Percentiles rank a stretch among this genome's conserved stretches.
These are phyloP conservation scores for Cytospora schulzeri DNA, from an alignment of 2,329 filamentous ascomycete genomes.

Conservation along the genomic window DNA sequence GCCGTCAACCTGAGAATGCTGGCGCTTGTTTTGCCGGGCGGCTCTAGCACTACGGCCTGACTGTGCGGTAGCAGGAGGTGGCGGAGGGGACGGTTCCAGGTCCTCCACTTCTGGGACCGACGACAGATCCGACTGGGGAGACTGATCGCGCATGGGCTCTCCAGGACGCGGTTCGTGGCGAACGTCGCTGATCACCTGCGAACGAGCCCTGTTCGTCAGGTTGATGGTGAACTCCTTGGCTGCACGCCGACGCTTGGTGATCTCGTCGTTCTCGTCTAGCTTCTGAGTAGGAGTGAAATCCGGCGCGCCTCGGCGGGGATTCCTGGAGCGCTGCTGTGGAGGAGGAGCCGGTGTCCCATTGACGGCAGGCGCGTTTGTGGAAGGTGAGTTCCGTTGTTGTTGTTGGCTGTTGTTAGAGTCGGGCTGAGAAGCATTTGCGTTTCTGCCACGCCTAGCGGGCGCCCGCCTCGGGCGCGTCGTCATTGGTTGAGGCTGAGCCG, in stretches of 20 bases:
- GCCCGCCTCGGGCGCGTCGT: conserved; percentile 23
- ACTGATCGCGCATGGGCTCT: conserved; percentile 2
- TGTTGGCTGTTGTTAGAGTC: conserved; percentile 18
- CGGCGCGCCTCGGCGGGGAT: conserved; percentile 24
- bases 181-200: conserved; percentile 18
- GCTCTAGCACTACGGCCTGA: conserved; percentile 39
- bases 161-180: conserved; percentile 14
- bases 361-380: not conserved
- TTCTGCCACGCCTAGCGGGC: conserved; percentile 24
- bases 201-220: conserved; percentile 20
- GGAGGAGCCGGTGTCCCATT: conserved; percentile 3
- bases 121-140: conserved; percentile 23
- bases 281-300: conserved; percentile 25
- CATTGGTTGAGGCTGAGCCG: conserved; percentile 24
- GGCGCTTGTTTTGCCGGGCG: conserved; percentile 54
- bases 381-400: conserved; percentile 20
- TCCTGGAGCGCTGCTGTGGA: conserved; percentile 19
- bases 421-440: conserved; percentile 17
- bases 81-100: conserved; percentile 13
- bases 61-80: not conserved
- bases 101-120: conserved; percentile 30
- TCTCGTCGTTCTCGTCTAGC: conserved; percentile 22
- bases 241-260: conserved; percentile 14
- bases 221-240: conserved; percentile 18
- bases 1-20: conserved; percentile 57